Base-by-base conservation (phyloP, 192 early-diverging fungal species). In the Umbelopsis ramanniana region DNA sequence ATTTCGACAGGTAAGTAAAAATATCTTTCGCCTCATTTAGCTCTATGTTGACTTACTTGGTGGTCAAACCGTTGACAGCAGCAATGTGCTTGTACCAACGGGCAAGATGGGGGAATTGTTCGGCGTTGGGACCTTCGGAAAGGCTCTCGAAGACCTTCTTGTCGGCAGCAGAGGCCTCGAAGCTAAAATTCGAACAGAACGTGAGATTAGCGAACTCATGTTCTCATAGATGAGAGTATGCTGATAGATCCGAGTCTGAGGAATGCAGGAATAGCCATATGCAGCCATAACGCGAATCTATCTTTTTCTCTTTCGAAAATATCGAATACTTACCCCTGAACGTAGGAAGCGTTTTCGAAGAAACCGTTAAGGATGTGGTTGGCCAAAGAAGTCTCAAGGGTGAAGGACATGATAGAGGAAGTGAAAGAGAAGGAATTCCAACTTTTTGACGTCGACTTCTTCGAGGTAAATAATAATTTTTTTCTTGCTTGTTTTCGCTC, bases 71-170 rank as follows among this genome's bases (percentile, higher is more conserved):
- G 72, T 86, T 76, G 68, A 84, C 83, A 70, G 77, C 79, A 50
- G 85, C 84, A 75, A 98, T 93, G 90, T 98, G 95, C 81, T 89
- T 90, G 90, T 95, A 96, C 96, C 96, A 98, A 84, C 96, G 92
- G 74, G 93, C 90, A 71, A 91, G 90, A 81, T 98, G 92, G 71
- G 94, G 95, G 85, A 87, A 94, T 69, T 86, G 84, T 71, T 69
- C 77, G 74, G 89, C 88, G 63, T 89, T 85, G 74, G 94, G 94
- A 70, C 89, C 92, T 60, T 82, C 87, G 50, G 86, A 73, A 69
- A 96, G 77, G 37, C 88, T 87, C 73, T 92, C 88, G 83, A 94
- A 96, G 80, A 98, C 90, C 72, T 92, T 88, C 73, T 90, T 91
- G 73, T 98, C 96, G 79, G 92, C 91, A 78, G 91, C 87, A 80